phyloP scores from a whole-genome alignment of 371 early-diverging fungal genomes.

The Syncephalastrum monosporum region DNA sequence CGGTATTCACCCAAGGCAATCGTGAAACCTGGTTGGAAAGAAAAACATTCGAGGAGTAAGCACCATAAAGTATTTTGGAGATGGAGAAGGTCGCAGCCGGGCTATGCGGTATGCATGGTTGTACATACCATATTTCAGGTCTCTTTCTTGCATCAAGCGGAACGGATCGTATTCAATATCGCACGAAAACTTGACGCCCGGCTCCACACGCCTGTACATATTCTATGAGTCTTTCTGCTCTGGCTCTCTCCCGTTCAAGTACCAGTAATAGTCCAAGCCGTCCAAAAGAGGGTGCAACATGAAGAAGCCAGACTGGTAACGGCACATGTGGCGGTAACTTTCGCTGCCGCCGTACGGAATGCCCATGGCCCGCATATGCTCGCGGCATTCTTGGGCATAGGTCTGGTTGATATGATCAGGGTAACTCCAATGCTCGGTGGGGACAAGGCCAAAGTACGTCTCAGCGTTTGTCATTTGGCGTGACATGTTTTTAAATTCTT shows the following conservation, averaged over 20 bases:
- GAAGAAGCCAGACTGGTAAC: constrained; percentile 76
- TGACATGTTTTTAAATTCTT: constrained; percentile 68
- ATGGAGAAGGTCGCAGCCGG: no score
- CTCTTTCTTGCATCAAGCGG: constrained; percentile 72
- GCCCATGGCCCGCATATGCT: constrained; percentile 55
- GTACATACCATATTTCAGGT: constrained; percentile 74
- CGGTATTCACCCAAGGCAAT: constrained; percentile 78
- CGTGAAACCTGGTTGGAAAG: constrained; percentile 49
- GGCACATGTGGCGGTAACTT: constrained; percentile 95
- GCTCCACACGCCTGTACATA: constrained; percentile 94
- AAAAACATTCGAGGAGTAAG: background rate
- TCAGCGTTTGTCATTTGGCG: constrained; percentile 53
- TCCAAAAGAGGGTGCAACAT: constrained; percentile 67
- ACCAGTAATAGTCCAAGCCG: constrained; percentile 92
- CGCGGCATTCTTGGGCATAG: constrained; percentile 55
- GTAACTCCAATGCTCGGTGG: constrained; percentile 76
- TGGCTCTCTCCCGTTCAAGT: constrained; percentile 15
- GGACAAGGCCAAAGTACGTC: constrained; percentile 44
- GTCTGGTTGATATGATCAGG: constrained; percentile 81
- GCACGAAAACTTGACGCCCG: constrained; percentile 84
- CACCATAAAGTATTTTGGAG: background rate
- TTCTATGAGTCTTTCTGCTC: constrained; percentile 19
- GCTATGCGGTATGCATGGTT: background rate
- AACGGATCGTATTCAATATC: constrained; percentile 92
- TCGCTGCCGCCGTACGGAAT: constrained; percentile 84